These are phyloP conservation scores for Fraxinus xanthoxyloides DNA, from an alignment of 305 asterid genomes.

Conservation along the genomic window DNA sequence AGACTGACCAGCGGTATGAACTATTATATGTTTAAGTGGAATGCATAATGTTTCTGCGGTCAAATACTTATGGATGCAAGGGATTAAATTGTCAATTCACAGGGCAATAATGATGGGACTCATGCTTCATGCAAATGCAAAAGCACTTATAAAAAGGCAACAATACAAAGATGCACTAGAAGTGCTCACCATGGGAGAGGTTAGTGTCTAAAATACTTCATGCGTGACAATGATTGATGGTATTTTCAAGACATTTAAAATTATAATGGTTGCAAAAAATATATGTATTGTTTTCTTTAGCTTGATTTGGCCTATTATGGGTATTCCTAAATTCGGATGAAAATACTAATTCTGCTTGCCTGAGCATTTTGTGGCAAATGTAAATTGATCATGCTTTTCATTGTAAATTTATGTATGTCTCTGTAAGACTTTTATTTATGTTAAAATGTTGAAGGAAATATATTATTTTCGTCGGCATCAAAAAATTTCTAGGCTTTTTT, in stretches of 20 bases:
- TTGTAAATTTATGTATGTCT: not conserved
- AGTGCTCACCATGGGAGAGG: constrained; percentile 96
- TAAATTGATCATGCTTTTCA: not conserved
- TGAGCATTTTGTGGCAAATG: not conserved
- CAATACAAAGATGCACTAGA: constrained; percentile 78
- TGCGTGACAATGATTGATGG: not conserved
- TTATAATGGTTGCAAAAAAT: not conserved
- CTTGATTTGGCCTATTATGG: constrained; percentile 1
- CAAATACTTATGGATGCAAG: constrained; percentile 13
- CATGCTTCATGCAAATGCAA: constrained; percentile 89
- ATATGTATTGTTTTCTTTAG: not conserved
- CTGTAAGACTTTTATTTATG: not conserved
- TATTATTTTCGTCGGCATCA: not conserved
- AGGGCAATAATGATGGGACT: constrained; percentile 99
- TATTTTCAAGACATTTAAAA: not conserved
- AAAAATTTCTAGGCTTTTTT: not conserved
- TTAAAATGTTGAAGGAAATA: not conserved
- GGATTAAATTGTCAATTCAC: constrained; percentile 22
- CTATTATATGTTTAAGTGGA: not conserved
- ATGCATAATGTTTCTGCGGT: constrained; percentile 3
- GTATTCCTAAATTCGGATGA: constrained; percentile 10
- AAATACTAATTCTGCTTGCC: not conserved
- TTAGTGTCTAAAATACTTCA: constrained; percentile 24
- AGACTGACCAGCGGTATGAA: constrained; percentile 81
- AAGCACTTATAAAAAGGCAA: constrained; percentile 61